Evolutionary conservation across 495 filamentous ascomycete species (phyloP), one percentile per base, ranked within the genome.

Genomic region (Beverwykella pulmonaria): DNA sequence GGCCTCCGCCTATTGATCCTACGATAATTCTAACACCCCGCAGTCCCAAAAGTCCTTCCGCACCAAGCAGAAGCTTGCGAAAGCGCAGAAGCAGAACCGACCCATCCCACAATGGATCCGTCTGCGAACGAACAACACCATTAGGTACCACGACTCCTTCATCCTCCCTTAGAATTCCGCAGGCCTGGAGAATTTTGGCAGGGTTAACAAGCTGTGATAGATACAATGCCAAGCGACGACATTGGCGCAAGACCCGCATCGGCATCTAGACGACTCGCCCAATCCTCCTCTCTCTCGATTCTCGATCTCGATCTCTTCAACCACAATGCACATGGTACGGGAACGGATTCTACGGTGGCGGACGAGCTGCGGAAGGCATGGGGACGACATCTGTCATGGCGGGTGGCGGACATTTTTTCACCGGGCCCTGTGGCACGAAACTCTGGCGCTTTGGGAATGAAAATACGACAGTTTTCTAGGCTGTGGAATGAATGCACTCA

Each of bases 61-160:
- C 79, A 95, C 92, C 81, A 98, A 98, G 93, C 90, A 94, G 82
- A 98, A 98, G 94, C 94, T 98, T 84, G 94, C 95, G 77, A 97
- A 92, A 86, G 94, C 94, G 77, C 92, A 97, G 86, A 97, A 95
- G 84, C 92, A 97, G 85, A 98, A 98, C 89, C 86, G 95, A 74
- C 94, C 94, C 67, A 97, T 98, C 80, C 94, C 94, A 69, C 94
- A 98, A 87, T 98, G 94, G 94, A 98, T 98, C 79, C 89, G 94
- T 76, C 87, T 98, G 75, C 89, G 94, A 78, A 98, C 94, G 70
- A 89, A 89, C 80, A 98, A 98, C 86, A 98, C 93, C 83, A 96
- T 97, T 82, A 86, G 92, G 92, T 97, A 88, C 82, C 86, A 79
- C 46, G 25, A 15, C 41, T 4, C 20, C 14, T 25, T 19, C 30